Evolutionary conservation across 768 basidiomycete species (phyloP).

Genomic region (Mycena epipterygia): DNA sequence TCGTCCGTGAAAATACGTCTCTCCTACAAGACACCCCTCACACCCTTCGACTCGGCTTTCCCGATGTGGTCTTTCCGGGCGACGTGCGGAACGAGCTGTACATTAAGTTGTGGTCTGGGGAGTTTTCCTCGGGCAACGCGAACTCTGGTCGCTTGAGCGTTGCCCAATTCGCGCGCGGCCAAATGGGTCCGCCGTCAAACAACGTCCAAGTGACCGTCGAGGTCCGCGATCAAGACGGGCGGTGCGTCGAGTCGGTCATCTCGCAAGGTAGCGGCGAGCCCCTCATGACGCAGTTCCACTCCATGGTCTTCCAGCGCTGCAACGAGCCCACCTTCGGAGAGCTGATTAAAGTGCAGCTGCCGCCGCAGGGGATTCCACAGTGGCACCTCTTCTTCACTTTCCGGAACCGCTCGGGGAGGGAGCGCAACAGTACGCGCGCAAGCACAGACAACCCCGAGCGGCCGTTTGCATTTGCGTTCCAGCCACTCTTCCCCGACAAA

Average conservation of each 20-base stretch:
- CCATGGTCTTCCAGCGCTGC: conserved; percentile 91
- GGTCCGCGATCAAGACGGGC: conserved; percentile 81
- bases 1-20: conserved; percentile 88
- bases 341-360: conserved; percentile 88
- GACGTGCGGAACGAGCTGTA: conserved; percentile 95
- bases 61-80: conserved; percentile 95
- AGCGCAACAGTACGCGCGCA: conserved; percentile 56
- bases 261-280: conserved; percentile 91
- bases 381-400: conserved; percentile 98
- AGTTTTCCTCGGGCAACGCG: conserved; percentile 74
- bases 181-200: conserved; percentile 66
- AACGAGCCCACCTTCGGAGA: conserved; percentile 94
- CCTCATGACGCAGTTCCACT: conserved; percentile 83
- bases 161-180: conserved; percentile 70
- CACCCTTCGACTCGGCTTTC: conserved; percentile 91
- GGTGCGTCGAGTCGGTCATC: conserved; percentile 76
- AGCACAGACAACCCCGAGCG: conserved; percentile 66
- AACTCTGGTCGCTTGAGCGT: conserved; percentile 69
- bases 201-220: conserved; percentile 95
- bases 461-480: conserved; percentile 93
- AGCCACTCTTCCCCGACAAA: conserved; percentile 85
- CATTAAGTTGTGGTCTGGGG: conserved; percentile 95
- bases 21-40: conserved; percentile 85
- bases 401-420: conserved; percentile 74
- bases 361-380: conserved; percentile 72